Evolutionary conservation across 495 filamentous ascomycete species (phyloP), one percentile per base, ranked within the genome.

Genomic region (Podospora tetraspora): DNA sequence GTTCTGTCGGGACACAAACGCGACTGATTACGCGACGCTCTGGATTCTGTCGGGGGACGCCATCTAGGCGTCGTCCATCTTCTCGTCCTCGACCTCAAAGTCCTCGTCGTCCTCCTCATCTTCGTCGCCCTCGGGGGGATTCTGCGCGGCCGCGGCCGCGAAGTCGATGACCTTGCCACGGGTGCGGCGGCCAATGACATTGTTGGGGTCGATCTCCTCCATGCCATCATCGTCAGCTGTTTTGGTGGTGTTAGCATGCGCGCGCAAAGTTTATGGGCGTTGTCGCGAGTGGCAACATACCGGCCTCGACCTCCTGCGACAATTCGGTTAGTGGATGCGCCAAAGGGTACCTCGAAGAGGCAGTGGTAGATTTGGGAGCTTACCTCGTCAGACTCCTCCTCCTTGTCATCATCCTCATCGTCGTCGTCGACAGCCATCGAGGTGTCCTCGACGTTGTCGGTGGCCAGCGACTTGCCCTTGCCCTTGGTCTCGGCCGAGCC

Each of bases 101-200:
- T 83, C 82, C 16, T 92, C 90, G 43, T 90, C 89, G 52, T 94
- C 91, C 13, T 95, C 92, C 0, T 94, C 91, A 6, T 92, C 90
- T 3, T 92, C 90, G 29, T 93, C 91, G 2, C 90, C 91, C 57
- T 88, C 86, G 52, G 83, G 83, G 13, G 88, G 89, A 63, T 85
- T 83, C 76, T 88, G 84, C 72, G 87, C 79, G n/a, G 89, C 90
- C 11, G 91, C 91, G 78, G 93, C 90, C 71, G 88, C 89, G 76
- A 89, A 96, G 82, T 96, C 89, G 70, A 96, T 92, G 75, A 90
- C 90, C 58, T 80, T 80, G 71, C 91, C 90, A 71, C 95, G 94
- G 56, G 95, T 99, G 77, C 95, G 94, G 57, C 90, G 86, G 75
- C 91, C 91, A 75, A 98, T 88, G 80, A 98, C 97, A 84, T 97